Evolutionary conservation across 257 asterid species (phyloP), one percentile per base, ranked within the genome.

Genomic region (Ballota nigra): DNA sequence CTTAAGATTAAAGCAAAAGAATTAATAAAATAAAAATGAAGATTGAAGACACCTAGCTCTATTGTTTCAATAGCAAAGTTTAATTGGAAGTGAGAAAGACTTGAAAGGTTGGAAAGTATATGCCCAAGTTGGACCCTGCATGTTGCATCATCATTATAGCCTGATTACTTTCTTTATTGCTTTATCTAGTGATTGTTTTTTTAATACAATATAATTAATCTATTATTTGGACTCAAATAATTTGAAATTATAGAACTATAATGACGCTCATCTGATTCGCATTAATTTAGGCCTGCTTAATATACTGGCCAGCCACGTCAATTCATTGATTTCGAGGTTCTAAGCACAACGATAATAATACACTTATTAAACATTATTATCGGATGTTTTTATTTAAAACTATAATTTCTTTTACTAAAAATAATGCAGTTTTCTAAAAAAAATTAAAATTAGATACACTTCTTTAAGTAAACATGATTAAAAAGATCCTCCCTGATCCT

Each of bases 111-210:
- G 69, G 69, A 67, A 57, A 57, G 56, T 28, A 9, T 26, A 28
- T 16, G 24, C 49, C 22, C 34, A 26, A 36, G 75, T 26, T 69
- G 71, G 75, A 60, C 56, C 68, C 60, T 69, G 62, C 80, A 41
- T 70, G 69, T 70, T 65, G 69, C 77, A 77, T 43, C 73, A 77
- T 77, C 73, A 70, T 70, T 47, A 45, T 22, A 28, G 36, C 20
- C 56, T 69, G 47, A 76, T 76, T 63, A 64, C 68, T 63, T 63
- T 52, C 22, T 59, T 16, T 16, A 1, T 61, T 19, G 69, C 36
- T 65, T 58, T 34, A 68, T 26, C 11, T 10, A 24, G 24, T 75
- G 8, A 51, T 61, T 12, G 6, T 1, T 47, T 47, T n/a, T 43
- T 49, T 75, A 61, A 61, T 12, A 63, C 67, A 20, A 52, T 12